Evolutionary conservation across 2,329 filamentous ascomycete species (phyloP).

Genomic region (Coniochaeta sp.): DNA sequence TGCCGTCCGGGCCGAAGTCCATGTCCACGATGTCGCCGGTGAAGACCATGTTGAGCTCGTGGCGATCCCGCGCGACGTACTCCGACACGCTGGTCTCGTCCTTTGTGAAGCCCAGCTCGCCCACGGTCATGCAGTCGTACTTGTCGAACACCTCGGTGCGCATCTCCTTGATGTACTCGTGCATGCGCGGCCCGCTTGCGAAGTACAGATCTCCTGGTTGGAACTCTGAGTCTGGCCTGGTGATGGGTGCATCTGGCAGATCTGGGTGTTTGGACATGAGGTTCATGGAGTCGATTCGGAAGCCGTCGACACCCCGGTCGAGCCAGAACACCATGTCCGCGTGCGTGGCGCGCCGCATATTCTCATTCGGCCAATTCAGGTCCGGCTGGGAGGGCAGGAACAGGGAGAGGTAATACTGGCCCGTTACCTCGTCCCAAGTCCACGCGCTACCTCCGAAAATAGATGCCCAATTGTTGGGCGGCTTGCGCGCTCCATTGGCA

Average conservation of each 20-base stretch:
- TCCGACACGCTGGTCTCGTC: conserved; percentile 45
- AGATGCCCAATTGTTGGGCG: conserved; percentile 36
- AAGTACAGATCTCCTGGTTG: conserved; percentile 49
- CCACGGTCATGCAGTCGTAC: conserved; percentile 58
- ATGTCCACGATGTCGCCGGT: conserved; percentile 51
- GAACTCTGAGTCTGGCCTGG: conserved; percentile 32
- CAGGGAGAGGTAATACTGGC: conserved; percentile 70
- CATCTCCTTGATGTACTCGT: conserved; percentile 62
- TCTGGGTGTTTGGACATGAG: conserved; percentile 57
- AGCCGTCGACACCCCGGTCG: conserved; percentile 62
- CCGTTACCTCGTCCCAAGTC: conserved; percentile 58
- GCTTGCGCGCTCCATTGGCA: conserved; percentile 22
- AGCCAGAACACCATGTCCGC: conserved; percentile 75
- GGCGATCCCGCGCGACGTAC: conserved; percentile 49
- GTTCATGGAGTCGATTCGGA: conserved; percentile 68
- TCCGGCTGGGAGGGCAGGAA: conserved; percentile 43
- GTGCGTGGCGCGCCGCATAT: conserved; percentile 62
- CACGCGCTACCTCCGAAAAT: conserved; percentile 21
- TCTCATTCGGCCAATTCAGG: conserved; percentile 50
- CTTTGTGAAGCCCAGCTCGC: conserved; percentile 57
- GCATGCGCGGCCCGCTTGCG: conserved; percentile 60
- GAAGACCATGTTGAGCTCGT: conserved; percentile 62
- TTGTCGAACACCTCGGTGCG: conserved; percentile 44
- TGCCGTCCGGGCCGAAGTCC: conserved; percentile 41
- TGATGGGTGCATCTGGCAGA: conserved; percentile 47